phyloP scores from a whole-genome alignment of 352 stramenopile species.

The Phytophthora citrophthora region DNA sequence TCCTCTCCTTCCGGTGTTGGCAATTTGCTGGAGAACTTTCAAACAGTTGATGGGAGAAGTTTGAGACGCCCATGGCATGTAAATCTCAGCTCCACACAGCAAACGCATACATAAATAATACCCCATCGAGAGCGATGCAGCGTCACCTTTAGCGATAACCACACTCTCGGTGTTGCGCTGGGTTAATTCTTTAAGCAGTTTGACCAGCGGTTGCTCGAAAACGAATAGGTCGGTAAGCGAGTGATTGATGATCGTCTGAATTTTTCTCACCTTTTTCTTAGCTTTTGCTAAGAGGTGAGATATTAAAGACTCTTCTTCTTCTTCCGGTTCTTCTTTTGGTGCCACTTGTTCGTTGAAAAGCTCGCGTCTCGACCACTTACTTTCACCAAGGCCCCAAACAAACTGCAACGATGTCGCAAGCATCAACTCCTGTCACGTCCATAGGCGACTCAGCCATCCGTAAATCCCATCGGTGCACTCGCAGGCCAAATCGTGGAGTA shows the following conservation, averaged over 20 bases:
- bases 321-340: neutral
- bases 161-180: neutral
- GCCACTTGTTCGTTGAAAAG: neutral
- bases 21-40: no score
- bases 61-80: no score
- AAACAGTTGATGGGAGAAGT: no score
- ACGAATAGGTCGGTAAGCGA: neutral
- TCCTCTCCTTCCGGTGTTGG: no score
- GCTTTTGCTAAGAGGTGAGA: neutral
- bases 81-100: neutral
- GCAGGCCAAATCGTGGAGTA: neutral
- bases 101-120: neutral
- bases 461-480: slow-evolving; percentile 1
- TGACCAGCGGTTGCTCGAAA: neutral
- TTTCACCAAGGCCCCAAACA: neutral
- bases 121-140: neutral
- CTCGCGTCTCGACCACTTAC: neutral
- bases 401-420: neutral
- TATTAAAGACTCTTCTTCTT: neutral
- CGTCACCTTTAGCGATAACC: neutral
- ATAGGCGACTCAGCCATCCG: neutral
- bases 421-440: neutral
- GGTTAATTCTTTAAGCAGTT: neutral
- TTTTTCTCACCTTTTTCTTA: neutral
- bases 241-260: neutral